These are phyloP conservation scores for Pyrus hybrid DNA, from an alignment of 331 rosid species.

Conservation along the genomic window DNA sequence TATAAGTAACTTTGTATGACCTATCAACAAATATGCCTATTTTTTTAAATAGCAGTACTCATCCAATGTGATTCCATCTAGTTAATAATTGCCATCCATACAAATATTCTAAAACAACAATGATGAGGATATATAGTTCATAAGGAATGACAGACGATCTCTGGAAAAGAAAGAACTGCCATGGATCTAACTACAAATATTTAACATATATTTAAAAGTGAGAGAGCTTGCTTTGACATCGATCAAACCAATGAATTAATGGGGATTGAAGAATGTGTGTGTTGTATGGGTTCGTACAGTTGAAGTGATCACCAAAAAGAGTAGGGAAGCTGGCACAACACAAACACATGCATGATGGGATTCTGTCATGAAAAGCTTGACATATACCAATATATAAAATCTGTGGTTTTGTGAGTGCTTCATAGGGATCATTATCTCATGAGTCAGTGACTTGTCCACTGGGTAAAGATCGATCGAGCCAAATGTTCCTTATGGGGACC, in stretches of 20 bases:
- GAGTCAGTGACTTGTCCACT: background rate
- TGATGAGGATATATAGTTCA: background rate
- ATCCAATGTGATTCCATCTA: no score
- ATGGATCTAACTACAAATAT: background rate
- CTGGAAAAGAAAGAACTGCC: background rate
- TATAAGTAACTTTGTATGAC: no score
- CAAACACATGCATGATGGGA: slow-evolving; percentile 3
- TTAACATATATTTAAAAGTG: background rate
- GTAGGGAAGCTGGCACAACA: background rate
- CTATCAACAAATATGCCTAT: no score
- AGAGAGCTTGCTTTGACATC: background rate
- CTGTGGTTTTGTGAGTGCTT: background rate
- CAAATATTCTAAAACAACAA: background rate
- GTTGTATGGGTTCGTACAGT: background rate
- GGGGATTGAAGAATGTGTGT: background rate
- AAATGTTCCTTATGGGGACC: slow-evolving; percentile 7
- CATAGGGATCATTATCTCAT: slow-evolving; percentile 3
- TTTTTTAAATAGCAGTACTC: no score
- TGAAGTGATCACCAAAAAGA: background rate
- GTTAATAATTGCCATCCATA: background rate
- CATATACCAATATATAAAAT: background rate
- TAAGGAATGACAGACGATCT: background rate
- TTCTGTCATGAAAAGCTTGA: background rate
- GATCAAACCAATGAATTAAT: background rate
- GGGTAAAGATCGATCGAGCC: background rate